A percentile compares a stretch with the other conserved stretches of the same genome.
phyloP scores from a whole-genome alignment of 768 basidiomycete species.

The Lactarius evosmus region DNA sequence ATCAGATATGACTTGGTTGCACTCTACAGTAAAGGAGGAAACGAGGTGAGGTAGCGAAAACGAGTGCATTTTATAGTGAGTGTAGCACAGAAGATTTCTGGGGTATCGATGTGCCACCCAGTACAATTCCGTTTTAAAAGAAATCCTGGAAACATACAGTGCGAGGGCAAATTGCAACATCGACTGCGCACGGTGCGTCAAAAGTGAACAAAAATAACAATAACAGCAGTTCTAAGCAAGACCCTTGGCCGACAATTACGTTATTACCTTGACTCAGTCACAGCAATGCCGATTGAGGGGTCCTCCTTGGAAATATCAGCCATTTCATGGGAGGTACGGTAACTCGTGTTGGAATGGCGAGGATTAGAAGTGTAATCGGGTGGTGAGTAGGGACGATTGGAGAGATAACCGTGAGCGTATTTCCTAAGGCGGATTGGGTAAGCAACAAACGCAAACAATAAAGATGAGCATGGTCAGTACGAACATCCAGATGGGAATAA shows the following conservation, averaged over 20 bases:
- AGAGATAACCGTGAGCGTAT: constrained; percentile 7
- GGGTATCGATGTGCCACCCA: neutral
- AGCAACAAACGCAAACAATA: neutral
- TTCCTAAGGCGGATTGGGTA: constrained; percentile 1
- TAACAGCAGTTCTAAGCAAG: neutral
- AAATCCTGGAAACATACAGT: neutral
- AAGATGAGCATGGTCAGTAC: neutral
- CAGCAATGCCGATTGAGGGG: neutral
- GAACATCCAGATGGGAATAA: constrained; percentile 67
- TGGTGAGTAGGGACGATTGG: neutral
- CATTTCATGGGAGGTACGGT: neutral
- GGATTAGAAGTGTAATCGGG: neutral
- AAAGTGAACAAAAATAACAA: neutral
- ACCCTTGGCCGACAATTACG: neutral
- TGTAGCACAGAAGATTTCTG: neutral
- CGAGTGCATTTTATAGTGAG: neutral
- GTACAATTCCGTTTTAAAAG: neutral
- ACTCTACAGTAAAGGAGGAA: neutral
- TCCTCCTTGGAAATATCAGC: neutral
- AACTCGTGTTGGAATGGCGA: neutral
- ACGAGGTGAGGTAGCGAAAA: neutral
- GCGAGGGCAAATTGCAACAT: too few relatives aligned
- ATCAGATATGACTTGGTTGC: neutral
- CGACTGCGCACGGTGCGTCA: neutral
- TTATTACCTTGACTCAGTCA: neutral